phyloP scores from a whole-genome alignment of 2,329 filamentous ascomycete species.

The Hirsutella minnesotensis region DNA sequence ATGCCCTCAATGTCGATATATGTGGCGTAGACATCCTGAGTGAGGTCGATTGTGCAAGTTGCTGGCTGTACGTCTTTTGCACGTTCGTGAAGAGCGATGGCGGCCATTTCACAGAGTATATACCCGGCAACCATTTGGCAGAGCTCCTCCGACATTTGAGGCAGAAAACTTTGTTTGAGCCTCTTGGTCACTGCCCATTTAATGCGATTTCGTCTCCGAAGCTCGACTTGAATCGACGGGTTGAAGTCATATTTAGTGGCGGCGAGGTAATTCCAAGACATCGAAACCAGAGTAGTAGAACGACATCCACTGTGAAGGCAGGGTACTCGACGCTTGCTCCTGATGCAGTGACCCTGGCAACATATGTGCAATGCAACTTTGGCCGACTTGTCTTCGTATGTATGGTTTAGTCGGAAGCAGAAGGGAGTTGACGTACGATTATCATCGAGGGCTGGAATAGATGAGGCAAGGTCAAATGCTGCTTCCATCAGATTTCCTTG shows the following conservation, averaged over 20 bases:
- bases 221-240: neutral
- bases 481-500: neutral
- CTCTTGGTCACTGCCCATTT: neutral
- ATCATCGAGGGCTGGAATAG: neutral
- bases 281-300: neutral
- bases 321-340: neutral
- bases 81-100: neutral
- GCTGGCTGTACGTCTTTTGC: neutral
- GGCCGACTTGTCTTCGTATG: neutral
- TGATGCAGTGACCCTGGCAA: neutral
- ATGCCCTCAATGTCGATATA: slow-evolving; percentile 2
- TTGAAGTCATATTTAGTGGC: slow-evolving; percentile 1
- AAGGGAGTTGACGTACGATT: neutral
- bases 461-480: neutral
- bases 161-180: slow-evolving; percentile 1
- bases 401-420: neutral
- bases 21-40: slow-evolving; percentile 1
- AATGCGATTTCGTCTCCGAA: neutral
- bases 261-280: neutral
- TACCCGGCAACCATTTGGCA: slow-evolving; percentile 1
- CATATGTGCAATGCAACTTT: slow-evolving; percentile 1
- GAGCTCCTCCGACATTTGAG: slow-evolving; percentile 1
- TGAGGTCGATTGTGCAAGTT: neutral
- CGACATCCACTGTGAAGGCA: slow-evolving; percentile 1
- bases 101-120: slow-evolving; percentile 1